Evolutionary conservation across 2,329 filamentous ascomycete genomes (phyloP), one percentile per base, ranked within the genome.

Genomic region (Talaromyces sp.): DNA sequence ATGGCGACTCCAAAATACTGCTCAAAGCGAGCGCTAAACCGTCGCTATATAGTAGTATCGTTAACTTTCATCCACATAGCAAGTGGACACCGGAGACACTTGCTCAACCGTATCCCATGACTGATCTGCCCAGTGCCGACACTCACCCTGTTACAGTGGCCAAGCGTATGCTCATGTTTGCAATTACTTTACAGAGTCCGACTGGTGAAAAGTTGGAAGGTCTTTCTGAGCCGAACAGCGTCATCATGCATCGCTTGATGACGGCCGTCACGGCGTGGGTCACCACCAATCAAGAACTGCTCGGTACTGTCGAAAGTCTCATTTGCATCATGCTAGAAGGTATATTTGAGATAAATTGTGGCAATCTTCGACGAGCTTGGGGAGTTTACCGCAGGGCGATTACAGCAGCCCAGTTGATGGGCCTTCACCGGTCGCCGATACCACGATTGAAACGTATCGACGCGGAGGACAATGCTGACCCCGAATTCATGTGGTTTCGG

Each of bases 321-420:
- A 69, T 75, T 25, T 79, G 75, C 65, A 72, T 80, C 46, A 69
- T 79, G 44, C 64, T 80, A 1, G 77, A 80, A 63, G 69, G 67
- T 3, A 42, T 75, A 2, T 80, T 69, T 64, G 68, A 80, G 11
- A 64, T 65, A 14, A 75, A 78, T 46, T 23, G 58, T 28, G 77
- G 79, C 1, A 77, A 76, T 44, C 68, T 80, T 23, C 72, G 76
- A 12, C 70, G 71, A 8, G 69, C 72, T 0, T 80, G 76, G 77
- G 44, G 75, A 3, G 67, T 70, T 1, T 67, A 67, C 35, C 72
- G 76, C 16, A 69, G 75, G 50, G 77, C 77, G 1, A 69, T 79
- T 63, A 67, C 65, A 0, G 64, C 75, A 2, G 78, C 77, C 0
- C 78, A 80, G 64, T 62, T 77, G 37, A 72, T 80, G 69, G 76